These are phyloP conservation scores for Aphanocladium album DNA, from an alignment of 2,329 filamentous ascomycete genomes.

Conservation along the genomic window DNA sequence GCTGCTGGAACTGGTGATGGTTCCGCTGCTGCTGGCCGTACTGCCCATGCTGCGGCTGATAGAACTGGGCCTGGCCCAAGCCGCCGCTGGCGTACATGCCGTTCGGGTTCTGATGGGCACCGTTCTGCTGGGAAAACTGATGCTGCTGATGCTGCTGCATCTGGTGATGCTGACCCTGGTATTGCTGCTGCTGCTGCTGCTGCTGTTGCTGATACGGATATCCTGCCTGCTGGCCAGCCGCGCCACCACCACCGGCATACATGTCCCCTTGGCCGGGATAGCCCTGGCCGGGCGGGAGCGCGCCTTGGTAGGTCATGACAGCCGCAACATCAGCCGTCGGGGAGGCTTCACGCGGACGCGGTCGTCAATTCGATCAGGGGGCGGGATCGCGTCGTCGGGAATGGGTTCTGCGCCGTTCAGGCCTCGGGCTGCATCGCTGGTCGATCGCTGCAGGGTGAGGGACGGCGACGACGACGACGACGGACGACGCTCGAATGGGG, in stretches of 20 bases:
- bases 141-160: slow-evolving; percentile 22
- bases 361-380: neutral
- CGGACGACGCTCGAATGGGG: neutral
- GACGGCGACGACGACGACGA: neutral
- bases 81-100: slow-evolving; percentile 19
- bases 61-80: slow-evolving; percentile 17
- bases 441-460: neutral
- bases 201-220: slow-evolving; percentile 24
- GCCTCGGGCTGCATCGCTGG: slow-evolving; percentile 8
- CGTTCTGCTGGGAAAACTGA: slow-evolving; percentile 19
- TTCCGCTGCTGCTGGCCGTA: slow-evolving; percentile 21
- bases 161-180: slow-evolving; percentile 23
- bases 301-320: slow-evolving; percentile 33
- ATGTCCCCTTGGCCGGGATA: slow-evolving; percentile 33
- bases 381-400: neutral
- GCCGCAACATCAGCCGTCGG: slow-evolving; percentile 17
- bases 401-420: slow-evolving; percentile 1
- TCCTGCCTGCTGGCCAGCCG: slow-evolving; percentile 1
- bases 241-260: slow-evolving; percentile 10
- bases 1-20: slow-evolving; percentile 20
- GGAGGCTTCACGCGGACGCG: neutral
- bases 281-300: slow-evolving; percentile 36
- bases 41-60: slow-evolving; percentile 22
- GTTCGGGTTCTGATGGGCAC: slow-evolving; percentile 17
- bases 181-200: slow-evolving; percentile 21